Evolutionary conservation across 306 rosid species (phyloP), one percentile per base, ranked within the genome.

Genomic region (Prunus fruticosa): DNA sequence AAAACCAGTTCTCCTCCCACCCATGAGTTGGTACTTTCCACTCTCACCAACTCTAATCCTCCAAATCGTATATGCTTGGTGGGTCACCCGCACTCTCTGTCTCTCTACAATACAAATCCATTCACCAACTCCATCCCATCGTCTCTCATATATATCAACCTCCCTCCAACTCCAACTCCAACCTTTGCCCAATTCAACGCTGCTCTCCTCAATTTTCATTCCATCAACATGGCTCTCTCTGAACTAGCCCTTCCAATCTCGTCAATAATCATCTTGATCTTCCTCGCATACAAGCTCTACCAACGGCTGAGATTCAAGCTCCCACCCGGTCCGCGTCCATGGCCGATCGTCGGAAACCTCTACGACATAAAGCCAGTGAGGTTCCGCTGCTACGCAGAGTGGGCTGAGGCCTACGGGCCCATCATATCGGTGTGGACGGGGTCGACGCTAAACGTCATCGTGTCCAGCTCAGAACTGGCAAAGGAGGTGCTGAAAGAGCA

Each of bases 391-490:
- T 94, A 82, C 46, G 85, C 91, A 0, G 94, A 94, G 71, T 94
- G 97, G 98, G 89, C 98, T 0, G 84, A 89, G 27, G 43, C 81
- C 1, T 94, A 86, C 6, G 98, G 98, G 0, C 96, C 98, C 2
- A 86, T 94, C 62, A 90, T 94, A 41, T 94, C 98, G 13, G 97
- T 91, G 0, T 94, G 98, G 98, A 87, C 87, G 11, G 98, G 97
- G 0, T 87, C 98, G 2, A 91, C 89, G 0, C 49, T 94, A 7
- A 90, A 90, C 73, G 95, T 91, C 8, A 23, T 90, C 16, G 97
- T 94, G 20, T 90, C 95, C 0, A 94, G 77, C 78, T 6, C 95
- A 0, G 91, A 82, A 28, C 14, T 91, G 80, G 98, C 98, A 0
- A 90, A 52, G 49, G 91, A 90, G 57, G 97, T 94, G 22, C 73